phyloP scores from a whole-genome alignment of 371 early-diverging fungal genomes.

The Antonospora locustae region DNA sequence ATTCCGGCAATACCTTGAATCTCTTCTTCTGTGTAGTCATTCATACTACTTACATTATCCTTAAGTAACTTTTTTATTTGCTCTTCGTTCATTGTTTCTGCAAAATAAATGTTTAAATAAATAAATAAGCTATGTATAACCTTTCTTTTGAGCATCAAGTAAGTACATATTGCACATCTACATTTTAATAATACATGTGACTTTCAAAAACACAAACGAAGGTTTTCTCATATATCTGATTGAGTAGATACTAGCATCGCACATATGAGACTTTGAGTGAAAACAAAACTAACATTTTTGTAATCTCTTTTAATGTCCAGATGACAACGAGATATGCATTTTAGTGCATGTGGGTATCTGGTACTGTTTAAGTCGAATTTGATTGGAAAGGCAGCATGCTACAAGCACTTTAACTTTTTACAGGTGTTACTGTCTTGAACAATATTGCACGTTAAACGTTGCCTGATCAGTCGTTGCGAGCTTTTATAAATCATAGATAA shows the following conservation, averaged over 20 bases:
- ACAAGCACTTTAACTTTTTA: too few relatives aligned
- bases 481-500: too few relatives aligned
- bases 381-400: too few relatives aligned
- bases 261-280: not conserved
- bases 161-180: not conserved
- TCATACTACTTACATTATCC: conserved; percentile 12
- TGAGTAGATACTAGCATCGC: not conserved
- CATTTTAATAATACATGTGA: not conserved
- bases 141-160: too few relatives aligned
- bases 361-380: too few relatives aligned
- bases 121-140: too few relatives aligned
- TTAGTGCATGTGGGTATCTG: too few relatives aligned
- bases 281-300: not conserved
- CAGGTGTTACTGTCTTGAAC: too few relatives aligned
- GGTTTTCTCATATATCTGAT: not conserved
- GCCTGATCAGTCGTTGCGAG: too few relatives aligned
- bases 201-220: not conserved
- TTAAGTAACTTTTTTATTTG: not conserved
- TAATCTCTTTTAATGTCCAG: too few relatives aligned
- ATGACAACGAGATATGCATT: too few relatives aligned
- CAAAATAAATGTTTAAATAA: not conserved
- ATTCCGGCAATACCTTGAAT: conserved; percentile 1
- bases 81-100: not conserved
- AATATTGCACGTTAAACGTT: too few relatives aligned
- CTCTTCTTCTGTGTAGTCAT: conserved; percentile 17